A percentile compares a stretch with the other conserved stretches of the same genome.
phyloP scores from a whole-genome alignment of 2,329 filamentous ascomycete species.

The Plectosphaerella sp. region DNA sequence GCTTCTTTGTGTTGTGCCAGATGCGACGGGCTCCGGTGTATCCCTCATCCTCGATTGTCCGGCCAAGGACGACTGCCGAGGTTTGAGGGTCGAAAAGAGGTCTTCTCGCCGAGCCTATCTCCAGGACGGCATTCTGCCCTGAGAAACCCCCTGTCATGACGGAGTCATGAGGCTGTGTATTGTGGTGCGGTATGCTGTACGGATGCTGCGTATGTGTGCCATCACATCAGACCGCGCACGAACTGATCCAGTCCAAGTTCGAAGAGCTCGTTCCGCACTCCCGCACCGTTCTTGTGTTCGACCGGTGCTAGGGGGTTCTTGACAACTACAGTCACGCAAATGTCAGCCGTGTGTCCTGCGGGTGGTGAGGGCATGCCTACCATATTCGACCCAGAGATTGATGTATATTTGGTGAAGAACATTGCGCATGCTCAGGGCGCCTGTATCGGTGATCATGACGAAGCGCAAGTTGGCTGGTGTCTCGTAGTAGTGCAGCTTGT shows the following conservation, averaged over 20 bases:
- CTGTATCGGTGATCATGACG: slow-evolving; percentile 91
- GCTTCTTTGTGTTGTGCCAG: too few species aligned
- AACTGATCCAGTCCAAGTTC: slow-evolving; percentile 74
- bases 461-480: slow-evolving; percentile 94
- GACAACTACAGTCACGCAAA: slow-evolving; percentile 43
- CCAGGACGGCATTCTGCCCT: too few species aligned
- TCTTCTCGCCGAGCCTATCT: too few species aligned
- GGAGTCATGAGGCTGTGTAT: neutral
- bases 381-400: slow-evolving; percentile 95
- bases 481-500: slow-evolving; percentile 99
- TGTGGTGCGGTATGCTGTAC: neutral
- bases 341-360: slow-evolving; percentile 12
- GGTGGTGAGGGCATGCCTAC: slow-evolving; percentile 37
- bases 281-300: slow-evolving; percentile 63
- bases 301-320: slow-evolving; percentile 67
- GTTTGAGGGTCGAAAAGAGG: too few species aligned
- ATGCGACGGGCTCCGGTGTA: too few species aligned
- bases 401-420: slow-evolving; percentile 98
- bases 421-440: slow-evolving; percentile 83
- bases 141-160: too few species aligned
- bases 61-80: too few species aligned
- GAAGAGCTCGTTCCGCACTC: slow-evolving; percentile 68
- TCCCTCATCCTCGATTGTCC: too few species aligned
- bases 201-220: too few species aligned
- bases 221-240: slow-evolving; percentile 60